Base-by-base conservation (phyloP, 768 basidiomycete species). In the Tylopilus sp. region DNA sequence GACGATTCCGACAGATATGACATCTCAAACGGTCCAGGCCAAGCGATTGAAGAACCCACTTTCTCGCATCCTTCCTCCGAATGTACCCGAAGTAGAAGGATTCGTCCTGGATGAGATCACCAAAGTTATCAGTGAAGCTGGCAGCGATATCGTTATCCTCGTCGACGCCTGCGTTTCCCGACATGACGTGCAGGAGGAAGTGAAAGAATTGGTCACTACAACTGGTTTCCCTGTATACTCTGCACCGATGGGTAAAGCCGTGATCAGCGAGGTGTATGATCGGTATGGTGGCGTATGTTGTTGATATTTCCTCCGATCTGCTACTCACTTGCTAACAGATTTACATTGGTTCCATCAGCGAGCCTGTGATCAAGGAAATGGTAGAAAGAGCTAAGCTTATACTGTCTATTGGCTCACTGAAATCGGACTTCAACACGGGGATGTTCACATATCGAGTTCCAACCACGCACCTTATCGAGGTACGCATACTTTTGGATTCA, bases 341-440 rank as follows among this genome's bases (percentile, higher is more conserved):
- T 41, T 90, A 90, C 61, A 75, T 91, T 30, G 92, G 92, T 2
- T 79, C 80, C 6, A 76, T 90, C 58, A 85, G 80, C 9, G 77
- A 80, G 38, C 85, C 86, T 0, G 77, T 73, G 24, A 74, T 92
- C 58, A 86, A 83, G 68, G 80, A 84, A 48, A 81, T 77, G 55
- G 83, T 94, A 26, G 92, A 95, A 69, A 74, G 66, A 3, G 84
- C 90, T 5, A 87, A 85, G 58, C 74, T 94, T 38, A 83, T 91
- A 46, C 63, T 95, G 13, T 87, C 87, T 13, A 73, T 95, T 53
- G 89, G 90, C 5, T 54, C 74, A 1, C 72, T 90, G 45, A 82
- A 80, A 64, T 83, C 80, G 42, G 92, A 95, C 67, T 92, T 91
- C 75, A 95, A 95, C 69, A 90, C 89, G 1, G 92, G 91, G 29